Evolutionary conservation across 1,284 basidiomycete species (phyloP), one percentile per base, ranked within the genome.

Genomic region (Fomes fomentarius): DNA sequence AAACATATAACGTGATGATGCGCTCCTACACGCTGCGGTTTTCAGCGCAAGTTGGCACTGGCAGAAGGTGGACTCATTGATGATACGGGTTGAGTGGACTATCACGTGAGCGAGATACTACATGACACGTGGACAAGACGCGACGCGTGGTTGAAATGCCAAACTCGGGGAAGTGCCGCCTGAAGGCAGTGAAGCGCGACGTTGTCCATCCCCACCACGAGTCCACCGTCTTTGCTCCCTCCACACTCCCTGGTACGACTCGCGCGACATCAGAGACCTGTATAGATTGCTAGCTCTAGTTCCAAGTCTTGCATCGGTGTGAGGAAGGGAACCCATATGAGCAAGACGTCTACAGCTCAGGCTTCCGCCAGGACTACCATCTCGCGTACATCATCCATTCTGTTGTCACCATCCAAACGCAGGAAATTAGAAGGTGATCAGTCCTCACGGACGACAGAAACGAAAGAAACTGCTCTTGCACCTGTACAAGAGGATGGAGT

Each of bases 351-450:
- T 1, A 61, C 56, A 24, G 26, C 54, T 14, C 47, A 19, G 17
- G 21, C 44, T 12, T 30, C 22, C n/a, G 42, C 48, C 14, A 55
- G 33, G 28, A 48, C 52, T 8, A 34, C 40, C 10, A 44, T 51
- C 30, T 47, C 48, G 2, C 47, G 59, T 10, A 54, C 48, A 9
- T 51, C 59, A 15, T 56, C 56, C 30, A 41, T 61, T 5, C n/a
- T 58, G 26, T 38, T 58, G 21, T 56, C 59, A 8, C 53, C 59
- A 0, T 53, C 59, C 3, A 61, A 61, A n/a, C 39, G 50, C 11
- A 46, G 53, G n/a, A 44, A 41, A 1, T 35, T 47, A n/a, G 50
- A 55, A 30, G 28, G 19, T 4, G 45, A 28, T 1, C 8, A 26
- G 5, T 31, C 37, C 14, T 28, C 8, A 1, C 7, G 25, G 3